phyloP scores from a whole-genome alignment of 495 filamentous ascomycete species.

The Trichoderma orchidacearum region DNA sequence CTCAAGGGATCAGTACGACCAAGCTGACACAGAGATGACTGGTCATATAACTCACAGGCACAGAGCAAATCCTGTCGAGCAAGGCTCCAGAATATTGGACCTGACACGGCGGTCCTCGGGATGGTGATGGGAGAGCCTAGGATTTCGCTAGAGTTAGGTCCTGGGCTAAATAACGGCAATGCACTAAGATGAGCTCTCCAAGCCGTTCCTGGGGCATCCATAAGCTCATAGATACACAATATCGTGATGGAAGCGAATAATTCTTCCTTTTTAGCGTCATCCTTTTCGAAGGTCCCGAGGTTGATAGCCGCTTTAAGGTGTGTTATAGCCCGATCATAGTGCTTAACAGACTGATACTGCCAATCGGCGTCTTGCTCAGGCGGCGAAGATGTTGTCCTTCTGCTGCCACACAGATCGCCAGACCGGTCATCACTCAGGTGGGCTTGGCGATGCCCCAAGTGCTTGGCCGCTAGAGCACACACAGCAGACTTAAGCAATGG shows the following conservation, averaged over 20 bases:
- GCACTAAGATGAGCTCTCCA: not conserved
- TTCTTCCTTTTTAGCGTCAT: not conserved
- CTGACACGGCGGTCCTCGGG: not conserved
- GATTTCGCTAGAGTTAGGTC: not conserved
- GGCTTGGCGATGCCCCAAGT: not conserved
- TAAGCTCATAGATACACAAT: not conserved
- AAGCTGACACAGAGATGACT: too few relatives aligned
- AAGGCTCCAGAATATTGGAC: not conserved
- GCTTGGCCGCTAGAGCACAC: not conserved
- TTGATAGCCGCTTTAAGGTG: not conserved
- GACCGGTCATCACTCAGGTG: not conserved
- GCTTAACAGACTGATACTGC: not conserved
- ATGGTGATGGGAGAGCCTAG: not conserved
- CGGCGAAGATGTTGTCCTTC: not conserved
- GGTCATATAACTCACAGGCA: not conserved
- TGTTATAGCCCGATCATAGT: not conserved
- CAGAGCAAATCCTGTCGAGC: not conserved
- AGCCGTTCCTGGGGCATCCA: not conserved
- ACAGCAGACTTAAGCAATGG: not conserved
- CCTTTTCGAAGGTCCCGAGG: not conserved
- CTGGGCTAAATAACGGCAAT: not conserved
- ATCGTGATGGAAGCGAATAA: not conserved
- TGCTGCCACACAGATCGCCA: not conserved
- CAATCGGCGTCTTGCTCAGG: not conserved
- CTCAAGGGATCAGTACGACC: not conserved